phyloP scores from a whole-genome alignment of 495 filamentous ascomycete species.

The Rusavskia elegans region DNA sequence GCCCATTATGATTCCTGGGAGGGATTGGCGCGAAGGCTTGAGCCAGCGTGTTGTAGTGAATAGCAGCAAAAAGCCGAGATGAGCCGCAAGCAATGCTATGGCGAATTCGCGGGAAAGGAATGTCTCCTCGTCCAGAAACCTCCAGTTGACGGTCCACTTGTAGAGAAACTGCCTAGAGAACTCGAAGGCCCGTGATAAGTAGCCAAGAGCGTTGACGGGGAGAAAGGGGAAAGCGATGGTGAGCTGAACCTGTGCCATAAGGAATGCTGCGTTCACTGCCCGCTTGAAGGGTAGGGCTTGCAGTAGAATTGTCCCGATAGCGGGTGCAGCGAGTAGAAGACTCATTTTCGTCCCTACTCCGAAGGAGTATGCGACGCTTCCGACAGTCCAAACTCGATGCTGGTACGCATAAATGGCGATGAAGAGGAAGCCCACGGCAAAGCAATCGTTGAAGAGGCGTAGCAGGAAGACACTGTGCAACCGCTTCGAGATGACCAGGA shows the following conservation, averaged over 20 bases:
- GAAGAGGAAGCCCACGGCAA: constrained; percentile 70
- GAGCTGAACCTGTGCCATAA: constrained; percentile 64
- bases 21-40: constrained; percentile 25
- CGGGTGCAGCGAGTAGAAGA: constrained; percentile 64
- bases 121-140: constrained; percentile 66
- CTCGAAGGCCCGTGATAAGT: constrained; percentile 72
- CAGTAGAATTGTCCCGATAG: constrained; percentile 55
- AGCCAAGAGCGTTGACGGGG: constrained; percentile 46
- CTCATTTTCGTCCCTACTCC: constrained; percentile 93
- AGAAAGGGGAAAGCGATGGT: constrained; percentile 63
- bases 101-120: constrained; percentile 71
- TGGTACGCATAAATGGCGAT: constrained; percentile 64
- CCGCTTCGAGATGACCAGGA: constrained; percentile 79
- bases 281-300: constrained; percentile 47
- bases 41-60: constrained; percentile 46
- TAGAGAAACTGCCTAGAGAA: constrained; percentile 78
- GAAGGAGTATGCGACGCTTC: constrained; percentile 53
- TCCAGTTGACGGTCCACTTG: constrained; percentile 98
- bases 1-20: constrained; percentile 22
- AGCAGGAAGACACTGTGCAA: constrained; percentile 88
- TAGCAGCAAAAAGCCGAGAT: constrained; percentile 44
- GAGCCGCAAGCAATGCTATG: constrained; percentile 45
- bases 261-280: constrained; percentile 45
- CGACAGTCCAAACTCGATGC: constrained; percentile 51
- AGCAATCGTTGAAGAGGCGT: constrained; percentile 88